A percentile compares a stretch with the other conserved stretches of the same genome.
Evolutionary conservation across 2,329 filamentous ascomycete genomes (phyloP).

Genomic region (Grosmannia serpens): DNA sequence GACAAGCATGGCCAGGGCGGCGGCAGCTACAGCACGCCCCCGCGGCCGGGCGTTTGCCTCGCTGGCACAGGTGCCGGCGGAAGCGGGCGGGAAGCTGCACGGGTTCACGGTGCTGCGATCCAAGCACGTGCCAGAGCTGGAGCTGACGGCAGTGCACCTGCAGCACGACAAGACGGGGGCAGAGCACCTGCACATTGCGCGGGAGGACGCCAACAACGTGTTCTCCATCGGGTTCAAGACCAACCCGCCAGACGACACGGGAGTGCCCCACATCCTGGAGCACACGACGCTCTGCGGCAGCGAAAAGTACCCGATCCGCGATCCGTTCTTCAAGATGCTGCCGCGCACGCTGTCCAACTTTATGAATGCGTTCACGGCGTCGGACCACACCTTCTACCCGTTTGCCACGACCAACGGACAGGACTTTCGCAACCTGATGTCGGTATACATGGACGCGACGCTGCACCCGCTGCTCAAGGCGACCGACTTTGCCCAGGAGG

Average conservation of each 20-base stretch:
- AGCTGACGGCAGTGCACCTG: constrained; percentile 81
- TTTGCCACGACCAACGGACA: constrained; percentile 94
- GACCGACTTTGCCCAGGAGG: constrained; percentile 90
- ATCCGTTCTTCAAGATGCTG: constrained; percentile 99
- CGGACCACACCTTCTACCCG: constrained; percentile 93
- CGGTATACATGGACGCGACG: constrained; percentile 92
- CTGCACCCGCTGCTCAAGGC: constrained; percentile 80
- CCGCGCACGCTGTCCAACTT: constrained; percentile 97
- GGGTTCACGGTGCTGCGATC: constrained; percentile 84
- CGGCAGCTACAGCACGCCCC: background rate
- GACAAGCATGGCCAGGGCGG: background rate
- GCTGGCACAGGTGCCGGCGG: constrained; percentile 55
- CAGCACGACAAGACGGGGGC: constrained; percentile 92
- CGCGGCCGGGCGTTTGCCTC: constrained; percentile 6
- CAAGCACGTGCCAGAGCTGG: constrained; percentile 88
- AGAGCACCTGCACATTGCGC: constrained; percentile 88
- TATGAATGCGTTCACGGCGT: constrained; percentile 97
- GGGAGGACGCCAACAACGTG: constrained; percentile 97
- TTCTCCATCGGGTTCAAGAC: constrained; percentile 99
- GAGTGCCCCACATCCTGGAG: constrained; percentile 92
- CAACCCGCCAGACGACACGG: constrained; percentile 91
- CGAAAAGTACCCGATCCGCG: constrained; percentile 93
- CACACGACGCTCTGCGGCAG: constrained; percentile 95
- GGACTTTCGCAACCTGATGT: constrained; percentile 92
- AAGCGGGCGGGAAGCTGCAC: constrained; percentile 74